A percentile compares a stretch with the other conserved stretches of the same genome.
Evolutionary conservation across 2,329 filamentous ascomycete genomes (phyloP).

Genomic region (Colletotrichum graminicola): DNA sequence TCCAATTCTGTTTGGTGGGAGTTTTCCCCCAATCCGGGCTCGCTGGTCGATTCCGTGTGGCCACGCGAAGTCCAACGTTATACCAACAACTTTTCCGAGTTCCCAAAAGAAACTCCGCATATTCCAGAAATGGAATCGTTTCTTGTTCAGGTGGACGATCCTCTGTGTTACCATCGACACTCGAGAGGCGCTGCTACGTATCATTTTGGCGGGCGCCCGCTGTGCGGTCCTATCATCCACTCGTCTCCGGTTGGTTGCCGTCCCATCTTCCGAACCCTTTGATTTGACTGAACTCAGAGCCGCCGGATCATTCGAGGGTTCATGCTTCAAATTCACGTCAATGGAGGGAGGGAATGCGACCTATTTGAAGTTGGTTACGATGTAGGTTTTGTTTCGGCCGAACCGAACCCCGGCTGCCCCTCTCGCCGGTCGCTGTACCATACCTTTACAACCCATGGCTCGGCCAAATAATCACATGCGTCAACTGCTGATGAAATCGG

Average conservation of each 20-base stretch:
- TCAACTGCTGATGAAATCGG: constrained; percentile 22
- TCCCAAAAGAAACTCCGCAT: background rate
- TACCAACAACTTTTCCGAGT: background rate
- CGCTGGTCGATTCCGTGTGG: constrained; percentile 23
- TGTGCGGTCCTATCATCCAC: constrained; percentile 7
- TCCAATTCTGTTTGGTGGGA: constrained; percentile 14
- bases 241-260: background rate
- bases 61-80: constrained; percentile 11
- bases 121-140: constrained; percentile 21
- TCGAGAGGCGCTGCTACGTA: background rate
- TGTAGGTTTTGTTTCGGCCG: too few relatives aligned
- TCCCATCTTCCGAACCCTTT: constrained; percentile 22
- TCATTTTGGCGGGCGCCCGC: background rate
- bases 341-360: too few relatives aligned
- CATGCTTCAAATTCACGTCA: background rate
- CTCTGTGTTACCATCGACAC: constrained; percentile 9
- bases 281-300: constrained; percentile 6
- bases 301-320: constrained; percentile 3
- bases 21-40: constrained; percentile 35
- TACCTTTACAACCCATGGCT: background rate
- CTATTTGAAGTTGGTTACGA: background rate
- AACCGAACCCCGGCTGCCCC: background rate
- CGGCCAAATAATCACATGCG: constrained; percentile 15
- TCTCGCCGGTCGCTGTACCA: background rate
- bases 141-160: background rate